These are phyloP conservation scores for Lipomyces mesembrius DNA, from an alignment of 805 yeast species.

Conservation along the genomic window DNA sequence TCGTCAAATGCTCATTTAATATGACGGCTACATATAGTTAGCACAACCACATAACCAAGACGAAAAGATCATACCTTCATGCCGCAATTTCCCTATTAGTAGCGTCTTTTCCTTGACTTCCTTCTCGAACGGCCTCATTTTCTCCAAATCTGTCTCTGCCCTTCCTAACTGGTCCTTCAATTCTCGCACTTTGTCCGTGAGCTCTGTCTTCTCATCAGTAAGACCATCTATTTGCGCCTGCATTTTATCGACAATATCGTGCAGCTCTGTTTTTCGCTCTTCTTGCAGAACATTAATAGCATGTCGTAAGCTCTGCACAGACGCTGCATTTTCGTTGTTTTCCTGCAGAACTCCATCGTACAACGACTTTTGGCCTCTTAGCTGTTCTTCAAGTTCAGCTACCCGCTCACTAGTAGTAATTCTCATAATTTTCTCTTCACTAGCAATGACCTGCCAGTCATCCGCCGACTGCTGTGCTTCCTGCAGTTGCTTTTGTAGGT, in stretches of 20 bases:
- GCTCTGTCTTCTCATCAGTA: slow-evolving; percentile 38
- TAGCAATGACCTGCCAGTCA: slow-evolving; percentile 45
- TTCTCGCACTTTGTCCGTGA: slow-evolving; percentile 42
- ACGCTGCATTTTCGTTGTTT: slow-evolving; percentile 19
- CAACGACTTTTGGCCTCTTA: slow-evolving; percentile 38
- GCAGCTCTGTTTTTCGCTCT: slow-evolving; percentile 40
- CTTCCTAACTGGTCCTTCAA: slow-evolving; percentile 25
- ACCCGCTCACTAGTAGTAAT: slow-evolving; percentile 34
- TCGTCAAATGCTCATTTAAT: slow-evolving; percentile 92
- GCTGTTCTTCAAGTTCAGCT: slow-evolving; percentile 45
- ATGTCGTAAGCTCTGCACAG: slow-evolving; percentile 44
- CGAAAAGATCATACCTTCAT: slow-evolving; percentile 54
- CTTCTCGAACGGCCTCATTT: slow-evolving; percentile 51
- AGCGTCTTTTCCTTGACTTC: slow-evolving; percentile 73
- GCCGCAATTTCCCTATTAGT: slow-evolving; percentile 86
- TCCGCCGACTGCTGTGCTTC: slow-evolving; percentile 37
- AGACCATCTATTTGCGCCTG: slow-evolving; percentile 35
- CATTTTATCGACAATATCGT: slow-evolving; percentile 46
- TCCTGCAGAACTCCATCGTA: slow-evolving; percentile 18
- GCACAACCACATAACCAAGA: not conserved
- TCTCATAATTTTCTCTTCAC: slow-evolving; percentile 45
- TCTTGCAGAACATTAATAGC: slow-evolving; percentile 41
- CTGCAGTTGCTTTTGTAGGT: slow-evolving; percentile 35
- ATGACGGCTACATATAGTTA: slow-evolving; percentile 63
- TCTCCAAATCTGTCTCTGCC: slow-evolving; percentile 38